These are phyloP conservation scores for Poa annua DNA, from an alignment of 176 grass and related monocot genomes.

Conservation along the genomic window DNA sequence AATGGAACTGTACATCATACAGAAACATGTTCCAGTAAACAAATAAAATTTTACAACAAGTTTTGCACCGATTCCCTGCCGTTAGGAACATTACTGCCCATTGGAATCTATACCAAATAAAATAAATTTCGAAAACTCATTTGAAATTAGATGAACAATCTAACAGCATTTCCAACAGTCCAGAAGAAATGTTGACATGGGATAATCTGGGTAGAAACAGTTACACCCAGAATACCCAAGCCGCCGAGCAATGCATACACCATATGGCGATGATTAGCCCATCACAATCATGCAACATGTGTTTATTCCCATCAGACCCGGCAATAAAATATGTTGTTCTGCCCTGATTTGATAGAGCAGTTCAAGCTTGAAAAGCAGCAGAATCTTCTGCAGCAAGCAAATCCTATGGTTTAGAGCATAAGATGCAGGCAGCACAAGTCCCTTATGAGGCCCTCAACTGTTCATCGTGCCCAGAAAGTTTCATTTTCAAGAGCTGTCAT, in stretches of 20 bases:
- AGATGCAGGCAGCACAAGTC: not conserved
- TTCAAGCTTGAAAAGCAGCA: not conserved
- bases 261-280: not conserved
- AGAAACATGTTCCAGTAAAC: not conserved
- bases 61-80: not conserved
- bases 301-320: not conserved
- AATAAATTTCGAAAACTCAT: not conserved
- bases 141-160: not conserved
- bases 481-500: constrained; percentile 43
- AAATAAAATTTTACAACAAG: not conserved
- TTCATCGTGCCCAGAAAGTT: constrained; percentile 21
- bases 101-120: not conserved
- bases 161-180: constrained; percentile 7
- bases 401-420: not conserved
- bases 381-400: not conserved
- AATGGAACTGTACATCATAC: not conserved
- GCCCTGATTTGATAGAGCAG: constrained; percentile 11
- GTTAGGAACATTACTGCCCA: not conserved
- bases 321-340: constrained; percentile 14
- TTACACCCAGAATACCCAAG: not conserved
- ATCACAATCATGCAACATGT: not conserved
- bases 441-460: not conserved
- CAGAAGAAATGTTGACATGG: not conserved
- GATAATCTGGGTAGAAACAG: not conserved
- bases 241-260: not conserved